Evolutionary conservation across 495 filamentous ascomycete species (phyloP).

Genomic region (Aspergillus hancockii): DNA sequence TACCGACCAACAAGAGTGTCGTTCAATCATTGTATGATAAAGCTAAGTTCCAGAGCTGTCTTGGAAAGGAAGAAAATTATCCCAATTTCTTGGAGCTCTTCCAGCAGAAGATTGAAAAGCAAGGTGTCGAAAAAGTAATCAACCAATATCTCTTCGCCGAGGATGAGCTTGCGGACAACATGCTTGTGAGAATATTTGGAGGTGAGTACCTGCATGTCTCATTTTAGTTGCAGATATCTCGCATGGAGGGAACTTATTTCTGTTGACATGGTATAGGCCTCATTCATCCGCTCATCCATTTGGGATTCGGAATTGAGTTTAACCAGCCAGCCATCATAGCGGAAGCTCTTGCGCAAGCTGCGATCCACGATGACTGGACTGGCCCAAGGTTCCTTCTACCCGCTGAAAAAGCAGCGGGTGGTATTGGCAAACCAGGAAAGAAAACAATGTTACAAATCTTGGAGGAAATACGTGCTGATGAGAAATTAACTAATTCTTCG

Average conservation of each 20-base stretch:
- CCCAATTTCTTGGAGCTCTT: conserved; percentile 71
- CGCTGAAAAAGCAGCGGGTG: conserved; percentile 52
- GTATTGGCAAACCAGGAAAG: conserved; percentile 28
- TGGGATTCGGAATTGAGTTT: conserved; percentile 83
- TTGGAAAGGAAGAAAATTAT: conserved; percentile 58
- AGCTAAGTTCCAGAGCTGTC: conserved; percentile 49
- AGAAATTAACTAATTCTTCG: conserved; percentile 53
- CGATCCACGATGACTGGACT: conserved; percentile 58
- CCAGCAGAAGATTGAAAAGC: conserved; percentile 63
- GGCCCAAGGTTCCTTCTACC: conserved; percentile 47
- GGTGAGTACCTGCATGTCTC: conserved; percentile 36
- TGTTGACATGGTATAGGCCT: conserved; percentile 48
- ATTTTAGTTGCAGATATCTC: not conserved
- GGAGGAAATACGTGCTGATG: conserved; percentile 54
- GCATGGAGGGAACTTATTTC: not conserved
- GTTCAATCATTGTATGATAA: conserved; percentile 55
- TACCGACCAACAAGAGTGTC: conserved; percentile 40
- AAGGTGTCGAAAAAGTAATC: conserved; percentile 60
- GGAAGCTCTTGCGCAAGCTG: conserved; percentile 74
- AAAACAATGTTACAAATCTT: conserved; percentile 60
- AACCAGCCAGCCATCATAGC: conserved; percentile 79
- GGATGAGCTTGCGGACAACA: conserved; percentile 60
- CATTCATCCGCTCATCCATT: conserved; percentile 80
- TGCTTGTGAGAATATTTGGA: conserved; percentile 58
- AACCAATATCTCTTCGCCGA: conserved; percentile 65